Evolutionary conservation across 179 eudicot genomes (phyloP).

Genomic region (Corrigiola litoralis): DNA sequence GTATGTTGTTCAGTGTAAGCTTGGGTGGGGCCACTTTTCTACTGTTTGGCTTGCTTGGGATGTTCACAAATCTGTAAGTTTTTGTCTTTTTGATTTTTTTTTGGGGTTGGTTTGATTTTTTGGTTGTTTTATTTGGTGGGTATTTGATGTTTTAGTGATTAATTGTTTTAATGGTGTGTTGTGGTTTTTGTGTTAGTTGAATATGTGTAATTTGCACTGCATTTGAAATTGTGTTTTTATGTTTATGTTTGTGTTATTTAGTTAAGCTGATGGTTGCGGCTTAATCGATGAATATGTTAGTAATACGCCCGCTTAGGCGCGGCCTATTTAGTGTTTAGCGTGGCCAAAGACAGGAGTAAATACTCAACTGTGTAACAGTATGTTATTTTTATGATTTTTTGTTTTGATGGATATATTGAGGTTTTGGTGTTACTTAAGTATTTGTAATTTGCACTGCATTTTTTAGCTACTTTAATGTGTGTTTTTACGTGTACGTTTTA

Average conservation of each 20-base stretch:
- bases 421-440: too few species aligned
- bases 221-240: not conserved
- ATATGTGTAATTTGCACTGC: not conserved
- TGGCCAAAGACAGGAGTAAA: too few species aligned
- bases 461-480: too few species aligned
- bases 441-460: too few species aligned
- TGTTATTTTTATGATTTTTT: too few species aligned
- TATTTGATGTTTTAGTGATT: too few species aligned
- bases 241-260: not conserved
- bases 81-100: not conserved
- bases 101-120: not conserved
- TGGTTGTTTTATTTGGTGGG: not conserved
- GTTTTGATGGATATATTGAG: too few species aligned
- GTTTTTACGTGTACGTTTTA: too few species aligned
- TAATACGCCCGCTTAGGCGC: too few species aligned
- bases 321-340: too few species aligned
- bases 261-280: not conserved
- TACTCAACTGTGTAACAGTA: too few species aligned
- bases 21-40: slow-evolving; percentile 92
- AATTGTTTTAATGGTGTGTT: not conserved
- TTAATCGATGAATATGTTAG: too few species aligned
- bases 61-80: slow-evolving; percentile 31
- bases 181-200: not conserved
- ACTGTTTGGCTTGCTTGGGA: slow-evolving; percentile 94
- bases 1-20: slow-evolving; percentile 65